Evolutionary conservation across 2,329 filamentous ascomycete species (phyloP).

Genomic region (Eutypella sp.): DNA sequence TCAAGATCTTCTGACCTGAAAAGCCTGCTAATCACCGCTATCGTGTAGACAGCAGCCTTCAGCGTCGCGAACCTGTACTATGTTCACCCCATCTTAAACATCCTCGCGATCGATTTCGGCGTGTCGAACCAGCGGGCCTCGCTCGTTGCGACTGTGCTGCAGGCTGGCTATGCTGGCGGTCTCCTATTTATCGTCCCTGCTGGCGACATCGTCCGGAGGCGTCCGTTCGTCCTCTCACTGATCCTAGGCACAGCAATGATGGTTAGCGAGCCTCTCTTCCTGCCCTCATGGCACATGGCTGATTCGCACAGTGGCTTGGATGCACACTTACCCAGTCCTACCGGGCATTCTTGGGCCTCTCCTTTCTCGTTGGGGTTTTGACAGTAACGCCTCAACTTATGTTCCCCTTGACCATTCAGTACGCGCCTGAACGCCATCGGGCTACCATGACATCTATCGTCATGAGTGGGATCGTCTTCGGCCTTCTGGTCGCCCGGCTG

Average conservation of each 20-base stretch:
- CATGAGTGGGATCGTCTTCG: slow-evolving; percentile 68
- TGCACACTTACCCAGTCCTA: slow-evolving; percentile 66
- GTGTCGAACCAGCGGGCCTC: slow-evolving; percentile 65
- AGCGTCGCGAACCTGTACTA: slow-evolving; percentile 81
- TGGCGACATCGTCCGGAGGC: slow-evolving; percentile 63
- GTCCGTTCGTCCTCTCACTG: slow-evolving; percentile 64
- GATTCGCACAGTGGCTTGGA: slow-evolving; percentile 53
- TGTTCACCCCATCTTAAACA: slow-evolving; percentile 73
- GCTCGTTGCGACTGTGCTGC: slow-evolving; percentile 68
- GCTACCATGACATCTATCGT: slow-evolving; percentile 69
- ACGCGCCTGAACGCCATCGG: slow-evolving; percentile 64
- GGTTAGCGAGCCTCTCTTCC: slow-evolving; percentile 37
- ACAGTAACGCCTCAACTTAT: slow-evolving; percentile 77
- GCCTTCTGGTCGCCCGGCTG: slow-evolving; percentile 70
- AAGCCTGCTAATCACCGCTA: background rate
- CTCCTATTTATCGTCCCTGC: slow-evolving; percentile 71
- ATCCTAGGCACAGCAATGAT: slow-evolving; percentile 64
- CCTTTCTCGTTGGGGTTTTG: slow-evolving; percentile 69
- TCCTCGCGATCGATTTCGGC: slow-evolving; percentile 65
- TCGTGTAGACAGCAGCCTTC: slow-evolving; percentile 48
- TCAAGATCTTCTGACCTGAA: background rate
- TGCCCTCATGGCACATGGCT: background rate
- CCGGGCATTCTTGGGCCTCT: slow-evolving; percentile 60
- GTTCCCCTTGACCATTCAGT: slow-evolving; percentile 75
- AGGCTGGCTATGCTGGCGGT: slow-evolving; percentile 73